Conservation (phyloP, 306 rosid species). For the Gillenia trifoliata region DNA sequence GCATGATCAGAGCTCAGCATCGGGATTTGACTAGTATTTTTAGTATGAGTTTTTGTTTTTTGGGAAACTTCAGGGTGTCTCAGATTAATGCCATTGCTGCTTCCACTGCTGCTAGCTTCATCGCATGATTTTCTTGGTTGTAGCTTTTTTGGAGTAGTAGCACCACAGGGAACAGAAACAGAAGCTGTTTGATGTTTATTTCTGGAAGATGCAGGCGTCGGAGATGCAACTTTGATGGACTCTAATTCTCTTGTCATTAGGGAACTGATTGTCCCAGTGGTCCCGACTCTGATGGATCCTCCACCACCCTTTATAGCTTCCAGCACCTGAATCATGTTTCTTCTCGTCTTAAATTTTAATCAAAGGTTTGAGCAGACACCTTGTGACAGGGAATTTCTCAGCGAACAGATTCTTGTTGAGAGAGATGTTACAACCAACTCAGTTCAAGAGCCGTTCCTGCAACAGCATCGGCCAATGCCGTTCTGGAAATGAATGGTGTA, state of each 20-base stretch:
- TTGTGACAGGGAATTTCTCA: constrained; percentile 1
- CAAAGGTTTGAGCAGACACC: constrained; percentile 21
- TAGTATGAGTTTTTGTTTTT: constrained; percentile 46
- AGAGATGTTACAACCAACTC: constrained; percentile 24
- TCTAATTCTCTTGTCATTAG: constrained; percentile 87
- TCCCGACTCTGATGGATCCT: constrained; percentile 77
- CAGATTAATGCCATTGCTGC: constrained; percentile 25
- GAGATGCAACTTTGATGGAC: constrained; percentile 47
- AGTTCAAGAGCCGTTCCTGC: constrained; percentile 37
- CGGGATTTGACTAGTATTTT: constrained; percentile 56
- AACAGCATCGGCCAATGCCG: constrained; percentile 21
- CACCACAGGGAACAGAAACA: constrained; percentile 38
- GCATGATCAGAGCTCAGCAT: constrained; percentile 57
- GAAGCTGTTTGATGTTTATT: constrained; percentile 40
- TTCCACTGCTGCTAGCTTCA: constrained; percentile 65
- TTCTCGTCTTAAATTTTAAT: constrained; percentile 27
- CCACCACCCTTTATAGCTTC: constrained; percentile 74
- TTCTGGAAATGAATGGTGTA: constrained; percentile 17
- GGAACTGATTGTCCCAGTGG: constrained; percentile 77
- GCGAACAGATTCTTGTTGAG: constrained; percentile 2
- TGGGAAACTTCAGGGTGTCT: constrained; percentile 36
- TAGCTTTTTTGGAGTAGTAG: constrained; percentile 41
- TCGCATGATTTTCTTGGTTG: constrained; percentile 57
- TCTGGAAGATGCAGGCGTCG: constrained; percentile 43
- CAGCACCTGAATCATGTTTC: constrained; percentile 63